Evolutionary conservation across 768 basidiomycete genomes (phyloP), one percentile per base, ranked within the genome.

Genomic region (Pulveroboletus sp.): DNA sequence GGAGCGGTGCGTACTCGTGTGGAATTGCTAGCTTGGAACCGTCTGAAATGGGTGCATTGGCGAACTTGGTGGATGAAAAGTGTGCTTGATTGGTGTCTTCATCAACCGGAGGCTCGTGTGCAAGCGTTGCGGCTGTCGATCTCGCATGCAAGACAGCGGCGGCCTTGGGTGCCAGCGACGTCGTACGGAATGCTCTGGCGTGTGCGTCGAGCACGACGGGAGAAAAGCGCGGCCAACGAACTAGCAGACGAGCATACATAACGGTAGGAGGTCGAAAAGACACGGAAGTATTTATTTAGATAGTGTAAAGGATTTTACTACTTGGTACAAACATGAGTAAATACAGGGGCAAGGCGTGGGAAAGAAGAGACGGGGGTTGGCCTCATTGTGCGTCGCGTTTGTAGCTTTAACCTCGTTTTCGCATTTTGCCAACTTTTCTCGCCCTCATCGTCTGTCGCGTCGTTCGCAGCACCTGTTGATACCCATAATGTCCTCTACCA

Each of bases 401-500:
- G 49, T 8, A 44, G 38, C 53, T 53, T 59, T 53, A 21, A 49
- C 58, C 51, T 61, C 51, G 50, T 53, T 52, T 27, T 54, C 50
- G 45, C 47, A 47, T 42, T 56, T 51, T 50, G 48, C 37, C 44
- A 43, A 24, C 57, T 30, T 31, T 31, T 21, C 43, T 58, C 43
- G 35, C 43, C 57, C 45, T 47, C 60, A 8, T 53, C 59, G 55
- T 66, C 60, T 51, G 41, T 47, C 48, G 28, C 49, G 51, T 47
- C 35, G 42, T 18, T n/a, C 36, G 27, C 51, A 45, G 35, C 33
- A 8, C 46, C 32, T 6, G 39, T 39, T 36, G 36, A 54, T 36
- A 46, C 39, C 39, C 14, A 28, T 33, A 57, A 81, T 82, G 80
- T 71, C 80, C 27, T 65, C 81, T 11, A 63, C 79, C 51, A 76